Evolutionary conservation across 2,329 filamentous ascomycete genomes (phyloP).

Genomic region (Aureobasidium sp.): DNA sequence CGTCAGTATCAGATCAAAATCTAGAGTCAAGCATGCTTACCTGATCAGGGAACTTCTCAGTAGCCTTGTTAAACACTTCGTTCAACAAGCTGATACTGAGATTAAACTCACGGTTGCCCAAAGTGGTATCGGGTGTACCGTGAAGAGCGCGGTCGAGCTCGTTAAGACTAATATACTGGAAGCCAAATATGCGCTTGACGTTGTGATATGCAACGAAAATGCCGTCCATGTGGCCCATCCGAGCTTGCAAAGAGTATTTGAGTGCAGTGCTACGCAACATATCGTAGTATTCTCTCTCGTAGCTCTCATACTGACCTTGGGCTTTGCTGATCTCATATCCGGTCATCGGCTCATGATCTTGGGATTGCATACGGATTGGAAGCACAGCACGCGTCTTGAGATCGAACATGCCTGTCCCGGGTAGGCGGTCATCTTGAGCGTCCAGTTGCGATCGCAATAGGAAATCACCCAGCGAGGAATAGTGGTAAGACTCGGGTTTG

Average conservation of each 20-base stretch:
- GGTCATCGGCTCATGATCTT: conserved; percentile 62
- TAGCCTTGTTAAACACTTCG: conserved; percentile 68
- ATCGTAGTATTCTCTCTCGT: conserved; percentile 91
- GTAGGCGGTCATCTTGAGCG: conserved; percentile 76
- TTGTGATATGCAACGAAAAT: conserved; percentile 98
- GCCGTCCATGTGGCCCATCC: conserved; percentile 97
- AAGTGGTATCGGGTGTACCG: conserved; percentile 55
- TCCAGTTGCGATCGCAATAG: conserved; percentile 94
- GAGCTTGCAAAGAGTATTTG: conserved; percentile 93
- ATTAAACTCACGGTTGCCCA: conserved; percentile 83
- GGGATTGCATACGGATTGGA: conserved; percentile 80
- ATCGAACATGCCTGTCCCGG: conserved; percentile 91
- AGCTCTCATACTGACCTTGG: conserved; percentile 79
- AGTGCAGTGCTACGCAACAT: conserved; percentile 93
- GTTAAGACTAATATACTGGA: conserved; percentile 80
- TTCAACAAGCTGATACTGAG: conserved; percentile 74
- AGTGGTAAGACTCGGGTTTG: conserved; percentile 75
- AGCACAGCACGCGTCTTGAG: conserved; percentile 91
- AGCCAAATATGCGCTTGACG: conserved; percentile 89
- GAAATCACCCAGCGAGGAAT: conserved; percentile 77
- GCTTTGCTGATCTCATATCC: conserved; percentile 80
- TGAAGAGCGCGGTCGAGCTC: conserved; percentile 94
- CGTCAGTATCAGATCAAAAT: conserved; percentile 15
- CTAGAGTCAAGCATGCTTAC: conserved; percentile 26
- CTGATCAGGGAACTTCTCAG: conserved; percentile 63